These are phyloP conservation scores for Ceraceosorus bombacis DNA, from an alignment of 1,284 basidiomycete species.

Conservation along the genomic window DNA sequence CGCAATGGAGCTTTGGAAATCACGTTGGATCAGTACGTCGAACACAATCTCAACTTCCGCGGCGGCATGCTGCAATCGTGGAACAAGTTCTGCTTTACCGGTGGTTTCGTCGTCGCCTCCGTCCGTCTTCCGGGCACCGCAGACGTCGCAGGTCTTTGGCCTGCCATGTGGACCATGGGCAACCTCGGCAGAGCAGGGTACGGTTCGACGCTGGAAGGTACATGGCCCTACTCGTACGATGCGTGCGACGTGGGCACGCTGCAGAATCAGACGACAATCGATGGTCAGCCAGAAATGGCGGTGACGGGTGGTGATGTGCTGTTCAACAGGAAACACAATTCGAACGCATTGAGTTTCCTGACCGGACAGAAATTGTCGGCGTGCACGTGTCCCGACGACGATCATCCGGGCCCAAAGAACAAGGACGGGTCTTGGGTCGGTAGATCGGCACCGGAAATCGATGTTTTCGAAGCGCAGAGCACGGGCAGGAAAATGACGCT, in stretches of 20 bases:
- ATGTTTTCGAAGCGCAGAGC: constrained; percentile 60
- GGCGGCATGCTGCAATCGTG: constrained; percentile 57
- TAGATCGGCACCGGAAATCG: constrained; percentile 61
- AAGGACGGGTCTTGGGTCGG: constrained; percentile 65
- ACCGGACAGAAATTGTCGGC: constrained; percentile 56
- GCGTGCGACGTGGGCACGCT: constrained; percentile 39
- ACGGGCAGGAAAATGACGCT: constrained; percentile 52
- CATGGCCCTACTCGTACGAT: constrained; percentile 50
- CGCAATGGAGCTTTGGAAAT: constrained; percentile 69
- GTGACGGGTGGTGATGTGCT: constrained; percentile 25
- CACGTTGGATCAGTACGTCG: constrained; percentile 50
- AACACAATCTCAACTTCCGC: constrained; percentile 62
- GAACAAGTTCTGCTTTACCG: constrained; percentile 94
- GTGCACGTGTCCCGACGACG: constrained; percentile 67
- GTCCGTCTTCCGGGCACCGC: constrained; percentile 75
- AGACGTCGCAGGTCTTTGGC: constrained; percentile 60
- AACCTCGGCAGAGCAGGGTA: constrained; percentile 70
- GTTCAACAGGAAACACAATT: constrained; percentile 41
- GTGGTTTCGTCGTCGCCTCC: constrained; percentile 63
- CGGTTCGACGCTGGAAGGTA: constrained; percentile 59
- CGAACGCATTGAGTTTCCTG: constrained; percentile 46
- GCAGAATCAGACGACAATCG: constrained; percentile 37
- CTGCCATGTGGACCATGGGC: constrained; percentile 50
- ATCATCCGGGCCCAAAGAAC: constrained; percentile 70
- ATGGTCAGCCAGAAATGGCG: constrained; percentile 19